These are phyloP conservation scores for Nasturtium officinale DNA, from an alignment of 345 rosid genomes.

Conservation along the genomic window DNA sequence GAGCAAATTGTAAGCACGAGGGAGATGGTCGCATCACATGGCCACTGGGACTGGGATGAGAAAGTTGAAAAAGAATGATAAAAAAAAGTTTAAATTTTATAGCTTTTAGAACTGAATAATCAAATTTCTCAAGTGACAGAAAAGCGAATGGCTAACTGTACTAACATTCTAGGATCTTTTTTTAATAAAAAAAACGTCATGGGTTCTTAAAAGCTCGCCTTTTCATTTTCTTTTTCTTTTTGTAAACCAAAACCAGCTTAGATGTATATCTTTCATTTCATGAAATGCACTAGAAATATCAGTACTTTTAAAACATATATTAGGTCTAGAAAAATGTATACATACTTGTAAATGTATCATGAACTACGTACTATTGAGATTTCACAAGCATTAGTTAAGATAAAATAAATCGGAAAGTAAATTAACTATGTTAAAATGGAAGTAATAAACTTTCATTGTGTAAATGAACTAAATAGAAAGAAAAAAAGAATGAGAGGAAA, in stretches of 20 bases:
- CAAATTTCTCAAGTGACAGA: constrained; percentile 40
- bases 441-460: constrained; percentile 2
- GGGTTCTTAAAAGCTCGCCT: constrained; percentile 40
- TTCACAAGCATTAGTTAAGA: neutral
- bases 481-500: neutral
- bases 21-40: constrained; percentile 46
- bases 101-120: constrained; percentile 43
- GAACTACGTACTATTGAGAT: neutral
- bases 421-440: neutral
- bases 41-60: constrained; percentile 42
- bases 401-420: neutral
- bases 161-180: constrained; percentile 47
- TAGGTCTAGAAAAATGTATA: neutral
- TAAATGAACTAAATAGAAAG: constrained; percentile 1
- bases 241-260: constrained; percentile 18
- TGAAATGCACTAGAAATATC: constrained; percentile 6
- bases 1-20: constrained; percentile 39
- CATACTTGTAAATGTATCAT: neutral
- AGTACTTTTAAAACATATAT: neutral
- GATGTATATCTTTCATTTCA: constrained; percentile 4
- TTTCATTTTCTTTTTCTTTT: constrained; percentile 25
- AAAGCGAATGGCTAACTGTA: constrained; percentile 43
- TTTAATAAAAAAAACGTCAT: constrained; percentile 27
- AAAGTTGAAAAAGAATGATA: constrained; percentile 40
- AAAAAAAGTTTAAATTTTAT: constrained; percentile 27